A percentile compares a stretch with the other conserved stretches of the same genome.
Evolutionary conservation across 108 stramenopile species (phyloP).

Genomic region (Asterionellopsis glacialis): DNA sequence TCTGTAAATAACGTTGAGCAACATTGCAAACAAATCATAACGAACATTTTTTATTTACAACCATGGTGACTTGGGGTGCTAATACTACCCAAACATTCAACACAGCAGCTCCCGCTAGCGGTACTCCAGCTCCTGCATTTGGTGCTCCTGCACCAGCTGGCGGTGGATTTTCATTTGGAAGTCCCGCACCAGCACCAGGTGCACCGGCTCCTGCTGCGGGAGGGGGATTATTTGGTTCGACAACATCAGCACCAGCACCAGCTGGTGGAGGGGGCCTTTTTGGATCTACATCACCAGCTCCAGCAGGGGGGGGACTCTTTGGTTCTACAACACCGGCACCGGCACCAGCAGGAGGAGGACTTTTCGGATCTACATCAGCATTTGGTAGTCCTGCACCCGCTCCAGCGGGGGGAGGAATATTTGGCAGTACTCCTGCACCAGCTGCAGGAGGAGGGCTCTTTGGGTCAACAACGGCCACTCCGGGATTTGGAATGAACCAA

Average conservation of each 20-base stretch:
- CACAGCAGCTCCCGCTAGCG: constrained; percentile 14
- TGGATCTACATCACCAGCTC: constrained; percentile 27
- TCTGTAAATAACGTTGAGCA: no score
- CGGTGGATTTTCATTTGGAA: constrained; percentile 14
- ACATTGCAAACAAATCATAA: no score
- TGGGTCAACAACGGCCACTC: constrained; percentile 33
- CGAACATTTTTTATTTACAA: no score
- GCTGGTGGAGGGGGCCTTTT: constrained; percentile 39
- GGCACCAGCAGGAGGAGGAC: constrained; percentile 34
- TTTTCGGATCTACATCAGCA: constrained; percentile 36
- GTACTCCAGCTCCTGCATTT: constrained; percentile 29
- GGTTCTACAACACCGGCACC: constrained; percentile 15
- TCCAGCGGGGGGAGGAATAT: constrained; percentile 19
- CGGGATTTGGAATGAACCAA: constrained; percentile 46
- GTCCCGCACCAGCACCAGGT: constrained; percentile 21
- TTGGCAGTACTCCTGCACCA: constrained; percentile 17
- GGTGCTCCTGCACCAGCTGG: constrained; percentile 23
- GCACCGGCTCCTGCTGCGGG: constrained; percentile 15
- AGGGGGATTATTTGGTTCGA: constrained; percentile 23
- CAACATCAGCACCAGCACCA: constrained; percentile 21
- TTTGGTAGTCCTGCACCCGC: constrained; percentile 30
- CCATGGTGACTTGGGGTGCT: constrained; percentile 46
- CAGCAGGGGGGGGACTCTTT: constrained; percentile 19
- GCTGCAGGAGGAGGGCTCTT: constrained; percentile 22
- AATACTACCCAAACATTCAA: constrained; percentile 39